These are phyloP conservation scores for Fusarium fracticaudum DNA, from an alignment of 2,329 filamentous ascomycete species.

Conservation along the genomic window DNA sequence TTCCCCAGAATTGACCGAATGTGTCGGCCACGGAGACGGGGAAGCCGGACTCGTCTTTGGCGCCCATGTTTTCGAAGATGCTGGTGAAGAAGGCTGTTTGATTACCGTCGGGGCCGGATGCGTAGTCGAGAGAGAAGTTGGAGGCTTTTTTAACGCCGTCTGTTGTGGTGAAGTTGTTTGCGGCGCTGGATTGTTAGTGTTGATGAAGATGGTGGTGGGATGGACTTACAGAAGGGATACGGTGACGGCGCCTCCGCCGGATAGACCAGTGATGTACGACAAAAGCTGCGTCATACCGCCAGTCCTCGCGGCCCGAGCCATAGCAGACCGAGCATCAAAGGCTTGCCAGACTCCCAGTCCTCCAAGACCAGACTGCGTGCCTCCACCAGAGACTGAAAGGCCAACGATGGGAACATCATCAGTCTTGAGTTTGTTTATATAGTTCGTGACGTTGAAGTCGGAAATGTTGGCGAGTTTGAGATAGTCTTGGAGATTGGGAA, in stretches of 20 bases:
- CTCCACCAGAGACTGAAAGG: slow-evolving; percentile 42
- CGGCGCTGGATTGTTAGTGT: slow-evolving; percentile 16
- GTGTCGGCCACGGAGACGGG: slow-evolving; percentile 41
- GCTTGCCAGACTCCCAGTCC: slow-evolving; percentile 44
- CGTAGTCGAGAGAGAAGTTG: slow-evolving; percentile 39
- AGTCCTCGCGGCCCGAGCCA: slow-evolving; percentile 26
- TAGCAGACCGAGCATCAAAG: slow-evolving; percentile 39
- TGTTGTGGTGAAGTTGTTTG: slow-evolving; percentile 41
- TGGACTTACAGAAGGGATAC: slow-evolving; percentile 35
- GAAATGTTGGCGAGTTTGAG: slow-evolving; percentile 35
- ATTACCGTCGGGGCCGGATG: slow-evolving; percentile 22
- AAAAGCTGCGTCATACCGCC: slow-evolving; percentile 42
- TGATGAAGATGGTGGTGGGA: fast-evolving
- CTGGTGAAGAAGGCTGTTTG: slow-evolving; percentile 13
- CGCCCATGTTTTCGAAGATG: slow-evolving; percentile 36
- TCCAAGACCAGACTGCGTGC: slow-evolving; percentile 43
- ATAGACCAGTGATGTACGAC: slow-evolving; percentile 41
- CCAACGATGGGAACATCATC: slow-evolving; percentile 36
- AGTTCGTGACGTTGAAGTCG: slow-evolving; percentile 33
- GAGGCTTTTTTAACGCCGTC: slow-evolving; percentile 23
- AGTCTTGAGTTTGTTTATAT: slow-evolving; percentile 33
- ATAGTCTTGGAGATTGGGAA: slow-evolving; percentile 34
- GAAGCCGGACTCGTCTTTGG: slow-evolving; percentile 39
- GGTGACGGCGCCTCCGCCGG: slow-evolving; percentile 42
- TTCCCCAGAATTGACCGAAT: slow-evolving; percentile 44